Base-by-base conservation (phyloP, 495 filamentous ascomycete species). In the Penicillium bovifimosum region DNA sequence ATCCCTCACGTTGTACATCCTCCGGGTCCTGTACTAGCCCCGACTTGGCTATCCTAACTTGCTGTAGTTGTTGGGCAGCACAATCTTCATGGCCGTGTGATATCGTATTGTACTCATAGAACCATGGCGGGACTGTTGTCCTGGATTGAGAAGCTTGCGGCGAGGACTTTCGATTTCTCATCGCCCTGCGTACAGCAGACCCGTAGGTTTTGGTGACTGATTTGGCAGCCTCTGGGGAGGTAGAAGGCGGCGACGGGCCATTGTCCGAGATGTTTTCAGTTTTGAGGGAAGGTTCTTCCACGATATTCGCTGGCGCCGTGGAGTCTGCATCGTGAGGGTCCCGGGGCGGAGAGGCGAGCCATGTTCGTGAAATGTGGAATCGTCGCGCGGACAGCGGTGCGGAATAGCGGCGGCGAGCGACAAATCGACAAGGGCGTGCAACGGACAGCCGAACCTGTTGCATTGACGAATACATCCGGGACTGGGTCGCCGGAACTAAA, bases 391-490 rank as follows among this genome's bases (percentile, higher is more conserved):
- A 38, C 41, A 63, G 34, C 16, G 55, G 53, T 32, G 61, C 63
- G 47, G 70, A 64, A 67, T 69, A 73, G 27, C 71, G 71, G 48
- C 73, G 71, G 55, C 61, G 71, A 43, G 71, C 70, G 52, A 75
- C 60, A 40, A 76, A 65, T 50, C 72, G 71, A 61, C 73, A 74
- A 44, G 73, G 72, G 57, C 68, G 71, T 51, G 63, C 67, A 45
- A 68, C 42, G 43, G 62, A 61, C 56, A 66, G 62, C 62, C 68
- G 58, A 53, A 48, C 60, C 58, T 63, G 62, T 40, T 61, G 70
- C 67, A 75, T 73, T 73, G 72, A 66, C 60, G 54, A 49, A 66
- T 66, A 72, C 72, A 75, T 73, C 64, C 70, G 63, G 59, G 64
- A 63, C 63, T 58, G 41, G 47, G 65, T 65, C 70, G 56, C 65